Base-by-base conservation (phyloP, 2,329 filamentous ascomycete genomes). In the Stachybotrys elegans region DNA sequence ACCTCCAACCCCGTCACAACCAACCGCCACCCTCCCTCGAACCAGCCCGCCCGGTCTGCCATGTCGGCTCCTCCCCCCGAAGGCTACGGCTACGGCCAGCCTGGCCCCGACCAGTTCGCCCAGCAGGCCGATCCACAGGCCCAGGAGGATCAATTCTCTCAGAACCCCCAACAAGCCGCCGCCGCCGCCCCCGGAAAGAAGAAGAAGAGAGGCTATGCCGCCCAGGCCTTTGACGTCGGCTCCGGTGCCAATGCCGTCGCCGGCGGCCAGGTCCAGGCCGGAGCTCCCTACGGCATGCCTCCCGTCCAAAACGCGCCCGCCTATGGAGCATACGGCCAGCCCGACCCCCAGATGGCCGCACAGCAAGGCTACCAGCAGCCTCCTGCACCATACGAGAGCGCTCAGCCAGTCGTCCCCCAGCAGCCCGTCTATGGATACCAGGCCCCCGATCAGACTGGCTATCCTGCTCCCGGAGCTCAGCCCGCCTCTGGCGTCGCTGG, bases 181-280 rank as follows among this genome's bases (percentile, higher is more conserved):
- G 60, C 52, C 35, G 58, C 67, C 22, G 73, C 73, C 35, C 71
- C 72, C 38, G 75, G 71, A 50, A 83, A 79, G 66, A 90, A 90
- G 73, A 96, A 95, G 81, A 95, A 95, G 79, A 81, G 90, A 73
- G 85, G 87, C 45, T 97, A 97, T 72, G 93, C 93, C 43, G 88
- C 88, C 45, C 87, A 94, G 66, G 92, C 92, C 37, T 98, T 95
- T 67, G 92, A 95, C 47, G 93, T 97, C 57, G 89, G 87, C 41
- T 78, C 80, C 41, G 93, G 92, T 57, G 88, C 87, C 60, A 97
- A 97, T 76, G 83, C 86, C 43, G 69, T 64, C 44, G 65, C 63
- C 43, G 79, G 72, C 27, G 79, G 76, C 45, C 71, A 71, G 54
- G 43, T 59, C 25, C 66, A 54, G 23, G 63, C 56, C 34, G 63